Evolutionary conservation across 2,329 filamentous ascomycete genomes (phyloP), one percentile per base, ranked within the genome.

Genomic region (Tetracladium maxilliforme): DNA sequence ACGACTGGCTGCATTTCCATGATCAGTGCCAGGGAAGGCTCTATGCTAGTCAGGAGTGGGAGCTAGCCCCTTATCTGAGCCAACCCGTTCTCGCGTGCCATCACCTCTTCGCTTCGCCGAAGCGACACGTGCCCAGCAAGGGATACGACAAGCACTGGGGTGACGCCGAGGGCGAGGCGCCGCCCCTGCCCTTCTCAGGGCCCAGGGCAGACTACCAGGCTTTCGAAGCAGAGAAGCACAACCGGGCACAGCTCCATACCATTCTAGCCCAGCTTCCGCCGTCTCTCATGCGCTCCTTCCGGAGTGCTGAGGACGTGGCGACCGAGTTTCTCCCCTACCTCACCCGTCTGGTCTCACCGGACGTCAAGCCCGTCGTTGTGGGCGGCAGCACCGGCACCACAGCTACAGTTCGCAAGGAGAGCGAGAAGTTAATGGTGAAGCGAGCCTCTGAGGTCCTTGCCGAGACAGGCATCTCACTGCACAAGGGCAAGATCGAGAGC

Each of bases 1-100:
- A 93, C 48, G 87, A 94, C 42, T 98, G 90, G 90, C 67, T 98
- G 28, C 64, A 92, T 47, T 95, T 98, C 50, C 81, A 94, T 49
- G 90, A 95, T 41, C 58, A 61, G 1, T 73, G 92, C 33, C 83
- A 82, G 14, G 73, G 75, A 1, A 71, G 75, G 19, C 64, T 95
- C 2, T 92, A 75, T 44, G 58, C 70, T n/a, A 74, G 69, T 30
- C 87, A 94, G 46, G 86, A 92, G 28, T 98, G 90, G 80, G 90
- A 98, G 48, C 58, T 98, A 10, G 70, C 68, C 1, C 75, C 82
- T 0, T 98, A 98, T 46, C 66, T 95, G 24, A 81, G 75, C 40
- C 80, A 90, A 37, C 76, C 87, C 0, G 67, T 90, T 10, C 65
- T 95, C 3, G 90, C 82, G 4, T 94, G 92, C 43, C 92, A 98